Evolutionary conservation across 106 monocot genomes (phyloP), one percentile per base, ranked within the genome.

Genomic region (Apostasia ramifera): DNA sequence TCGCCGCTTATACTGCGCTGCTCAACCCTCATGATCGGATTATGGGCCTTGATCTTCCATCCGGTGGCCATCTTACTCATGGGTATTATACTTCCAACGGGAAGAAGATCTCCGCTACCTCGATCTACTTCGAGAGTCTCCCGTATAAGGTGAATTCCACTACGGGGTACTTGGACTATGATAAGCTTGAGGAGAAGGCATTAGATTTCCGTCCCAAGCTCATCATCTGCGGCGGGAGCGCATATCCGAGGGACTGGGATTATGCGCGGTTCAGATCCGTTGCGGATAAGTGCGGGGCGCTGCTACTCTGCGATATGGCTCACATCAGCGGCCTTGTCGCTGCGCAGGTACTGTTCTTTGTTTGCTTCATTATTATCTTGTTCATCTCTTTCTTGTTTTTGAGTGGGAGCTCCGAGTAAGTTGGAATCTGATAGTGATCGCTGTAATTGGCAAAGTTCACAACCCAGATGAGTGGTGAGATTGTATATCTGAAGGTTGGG

Each of bases 141-240:
- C 88, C 88, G 0, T 88, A 88, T 14, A 88, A 88, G 78, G 88
- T 88, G 47, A 88, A 71, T 73, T 7, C 59, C 8, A 67, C 26
- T 40, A 84, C 78, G 10, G 88, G 88, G 5, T 84, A 81, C 73
- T 81, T 88, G 47, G 88, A 84, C 53, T 84, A 88, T 44, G 84
- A 84, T n/a, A 88, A 81, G 81, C 70, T 88, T 40, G 88, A 88
- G 84, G 88, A 88, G 79, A 88, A 88, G 84, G 88, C 88, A 1
- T 4, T 84, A 63, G 88, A 84, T 53, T 88, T 88, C 70, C 63
- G 88, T 44, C 88, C 88, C 3, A 88, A 88, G 84, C 53, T 84
- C 13, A 81, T 88, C 60, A 88, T 88, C 14, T 84, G 88, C 58
- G 88, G 88, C 2, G 88, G 88, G n/a, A 88, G 88, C 58, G 88